Evolutionary conservation across 148 eudicot genomes (phyloP), one percentile per base, ranked within the genome.

Genomic region (Rhododendron henanense): DNA sequence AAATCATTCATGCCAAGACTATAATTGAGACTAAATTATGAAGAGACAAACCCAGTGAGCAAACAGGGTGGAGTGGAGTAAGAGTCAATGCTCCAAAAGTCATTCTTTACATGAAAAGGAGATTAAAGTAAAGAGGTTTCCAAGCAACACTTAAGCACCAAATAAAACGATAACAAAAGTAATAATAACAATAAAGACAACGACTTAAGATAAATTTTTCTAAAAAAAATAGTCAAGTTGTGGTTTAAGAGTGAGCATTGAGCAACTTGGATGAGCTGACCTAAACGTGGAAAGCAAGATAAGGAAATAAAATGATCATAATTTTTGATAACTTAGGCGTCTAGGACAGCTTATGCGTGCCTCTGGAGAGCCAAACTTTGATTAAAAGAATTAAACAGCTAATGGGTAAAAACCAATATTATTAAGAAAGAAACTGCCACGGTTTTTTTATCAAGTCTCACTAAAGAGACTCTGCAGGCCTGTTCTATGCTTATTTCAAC

Each of bases 51-150:
- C n/a, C 33, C 28, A 79, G 57, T 19, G 18, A n/a, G 57, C 57
- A 44, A 19, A 79, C 81, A 79, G 28, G 81, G 51, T 79, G 81
- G 81, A 47, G 81, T 18, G 81, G n/a, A 47, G 57, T 23, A 47
- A n/a, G 81, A 47, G 81, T 79, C 81, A 47, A 79, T 39, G 45
- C 47, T 39, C n/a, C 25, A 39, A 35, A 39, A 13, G 78, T 73
- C 21, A 5, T 35, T 73, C 21, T 33, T 73, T 73, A 73, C 41
- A 11, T 11, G 41, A 73, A 73, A 33, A 73, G 7, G 6, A 73
- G 14, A 35, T 31, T 31, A 16, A 33, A 31, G 19, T 14, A 35
- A 14, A 33, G 15, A 33, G 3, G 16, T 35, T 73, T 73, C 78
- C 78, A 73, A 73, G 78, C 78, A 73, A 45, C 81, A 79, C 7